Evolutionary conservation across 805 yeast species (phyloP).

Genomic region (Saturnispora galanensis): DNA sequence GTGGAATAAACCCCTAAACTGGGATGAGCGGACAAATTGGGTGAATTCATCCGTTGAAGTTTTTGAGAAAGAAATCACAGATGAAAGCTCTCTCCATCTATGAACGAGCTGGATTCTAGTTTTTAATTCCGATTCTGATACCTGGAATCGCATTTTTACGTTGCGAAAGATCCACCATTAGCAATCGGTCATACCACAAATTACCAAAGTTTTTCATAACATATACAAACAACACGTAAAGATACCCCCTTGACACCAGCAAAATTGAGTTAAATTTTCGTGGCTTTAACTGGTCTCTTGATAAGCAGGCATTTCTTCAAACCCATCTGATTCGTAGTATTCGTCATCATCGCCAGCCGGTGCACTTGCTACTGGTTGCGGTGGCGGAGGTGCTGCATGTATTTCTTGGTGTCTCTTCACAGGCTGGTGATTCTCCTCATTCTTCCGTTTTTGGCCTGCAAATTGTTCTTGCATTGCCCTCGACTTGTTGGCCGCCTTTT

Average conservation of each 20-base stretch:
- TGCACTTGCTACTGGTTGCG: neutral
- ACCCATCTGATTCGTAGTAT: conserved; percentile 28
- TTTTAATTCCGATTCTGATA: no score
- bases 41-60: no score
- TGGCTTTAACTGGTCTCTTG: conserved; percentile 1
- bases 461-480: conserved; percentile 16
- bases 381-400: neutral
- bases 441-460: conserved; percentile 8
- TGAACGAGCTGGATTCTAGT: no score
- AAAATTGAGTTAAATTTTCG: no score
- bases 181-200: neutral
- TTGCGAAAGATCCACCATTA: no score
- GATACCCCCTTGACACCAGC: neutral
- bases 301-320: conserved; percentile 27
- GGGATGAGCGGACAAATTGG: no score
- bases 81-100: no score
- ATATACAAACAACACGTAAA: neutral
- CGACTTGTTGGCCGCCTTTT: conserved; percentile 22
- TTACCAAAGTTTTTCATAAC: neutral
- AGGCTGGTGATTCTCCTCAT: neutral
- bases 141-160: no score
- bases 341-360: conserved; percentile 7
- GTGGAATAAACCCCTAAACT: no score
- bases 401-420: neutral
- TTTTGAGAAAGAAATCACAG: no score